Evolutionary conservation across 371 early-diverging fungal species (phyloP).

Genomic region (Zychaea mexicana): DNA sequence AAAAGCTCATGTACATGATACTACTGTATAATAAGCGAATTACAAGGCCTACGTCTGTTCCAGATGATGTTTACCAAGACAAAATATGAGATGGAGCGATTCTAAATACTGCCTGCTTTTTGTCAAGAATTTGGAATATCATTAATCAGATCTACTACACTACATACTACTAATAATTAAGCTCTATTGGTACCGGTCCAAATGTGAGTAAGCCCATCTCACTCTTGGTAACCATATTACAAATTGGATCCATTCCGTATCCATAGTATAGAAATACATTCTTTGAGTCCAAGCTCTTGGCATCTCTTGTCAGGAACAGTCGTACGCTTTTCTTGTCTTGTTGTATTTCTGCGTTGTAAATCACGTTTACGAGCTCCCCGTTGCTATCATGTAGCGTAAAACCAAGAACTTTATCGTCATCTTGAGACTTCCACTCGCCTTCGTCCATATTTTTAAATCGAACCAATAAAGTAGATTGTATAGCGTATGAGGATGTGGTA

Average conservation of each 20-base stretch:
- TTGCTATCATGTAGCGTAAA: constrained; percentile 17
- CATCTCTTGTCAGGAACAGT: constrained; percentile 15
- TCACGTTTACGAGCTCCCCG: neutral
- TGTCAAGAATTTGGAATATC: too few relatives aligned
- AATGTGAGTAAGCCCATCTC: constrained; percentile 18
- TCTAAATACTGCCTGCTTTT: too few relatives aligned
- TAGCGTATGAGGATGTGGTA: neutral
- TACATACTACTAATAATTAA: neutral
- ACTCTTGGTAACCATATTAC: constrained; percentile 13
- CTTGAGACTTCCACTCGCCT: neutral
- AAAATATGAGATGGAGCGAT: too few relatives aligned
- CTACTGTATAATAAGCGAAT: too few relatives aligned
- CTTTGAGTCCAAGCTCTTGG: neutral
- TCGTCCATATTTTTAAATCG: neutral
- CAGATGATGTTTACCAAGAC: too few relatives aligned
- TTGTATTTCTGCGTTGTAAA: constrained; percentile 17
- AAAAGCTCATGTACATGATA: too few relatives aligned
- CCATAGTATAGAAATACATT: constrained; percentile 23
- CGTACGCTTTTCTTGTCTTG: constrained; percentile 7
- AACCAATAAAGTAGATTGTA: neutral
- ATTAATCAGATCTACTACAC: neutral
- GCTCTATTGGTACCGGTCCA: constrained; percentile 5
- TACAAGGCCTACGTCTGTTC: too few relatives aligned
- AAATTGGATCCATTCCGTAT: constrained; percentile 22
- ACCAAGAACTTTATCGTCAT: constrained; percentile 8